Base-by-base conservation (phyloP, 2,329 filamentous ascomycete genomes). In the Talaromyces sp. region DNA sequence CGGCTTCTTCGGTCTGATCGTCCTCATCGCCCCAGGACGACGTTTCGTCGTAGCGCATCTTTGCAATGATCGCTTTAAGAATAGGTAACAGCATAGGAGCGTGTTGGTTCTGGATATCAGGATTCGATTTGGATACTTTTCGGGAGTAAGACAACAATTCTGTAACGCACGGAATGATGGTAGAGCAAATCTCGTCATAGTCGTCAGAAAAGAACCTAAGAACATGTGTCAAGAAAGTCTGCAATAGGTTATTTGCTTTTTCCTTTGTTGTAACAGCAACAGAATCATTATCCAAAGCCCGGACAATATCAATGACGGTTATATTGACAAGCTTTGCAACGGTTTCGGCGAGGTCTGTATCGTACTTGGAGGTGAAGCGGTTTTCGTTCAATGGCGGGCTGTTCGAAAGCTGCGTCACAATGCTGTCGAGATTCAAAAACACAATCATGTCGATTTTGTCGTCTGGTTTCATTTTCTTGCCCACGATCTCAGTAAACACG, bases 1-100 rank as follows among this genome's bases (percentile, higher is more conserved):
- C 95, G 29, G 94, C 95, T 79, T 99, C 95, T 72, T 98, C 95
- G 1, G 93, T 96, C 77, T 96, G 90, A 71, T 96, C 93, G 71
- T 96, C 93, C 74, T 97, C 93, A 65, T 93, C 89, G 43, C 93
- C 94, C 94, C 94, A 98, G 22, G 87, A 90, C 1, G 91, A 91
- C 5, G 94, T 97, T 75, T 97, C 94, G 72, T 99, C 95, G 74
- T 96, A 98, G 74, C 94, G 90, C 93, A 98, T 97, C 81, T 99
- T 99, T 64, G 87, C 84, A 67, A 99, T 91, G 72, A 98, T 94
- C 63, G 93, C 92, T 76, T 97, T 92, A 65, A 99, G 82, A 61
- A 98, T 93, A 4, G 92, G 91, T 29, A 91, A 87, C 13, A 99
- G 84, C 85, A 97, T 95, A 61, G 87, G 84, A n/a, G 87, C 84